phyloP scores from a whole-genome alignment of 306 rosid genomes.

The Cyclanthera cordifolia region DNA sequence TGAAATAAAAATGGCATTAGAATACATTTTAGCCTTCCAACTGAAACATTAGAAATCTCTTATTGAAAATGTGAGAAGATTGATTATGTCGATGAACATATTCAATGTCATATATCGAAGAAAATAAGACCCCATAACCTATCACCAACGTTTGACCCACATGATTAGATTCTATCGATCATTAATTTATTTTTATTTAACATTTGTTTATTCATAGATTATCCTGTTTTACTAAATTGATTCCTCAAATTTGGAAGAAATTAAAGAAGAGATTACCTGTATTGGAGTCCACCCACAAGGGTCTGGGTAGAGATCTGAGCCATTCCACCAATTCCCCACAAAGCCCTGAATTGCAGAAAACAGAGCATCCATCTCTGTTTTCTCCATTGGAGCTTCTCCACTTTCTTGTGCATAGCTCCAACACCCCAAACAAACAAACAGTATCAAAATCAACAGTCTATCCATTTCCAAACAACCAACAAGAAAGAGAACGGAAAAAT shows the following conservation, averaged over 20 bases:
- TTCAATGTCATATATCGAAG: too few species aligned
- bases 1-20: too few species aligned
- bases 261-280: conserved; percentile 39
- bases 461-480: conserved; percentile 26
- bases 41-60: too few species aligned
- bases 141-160: too few species aligned
- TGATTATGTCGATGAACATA: too few species aligned
- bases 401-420: conserved; percentile 40
- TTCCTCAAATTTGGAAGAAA: background rate
- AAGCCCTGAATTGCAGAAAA: conserved; percentile 79
- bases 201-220: too few species aligned
- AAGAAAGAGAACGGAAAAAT: background rate
- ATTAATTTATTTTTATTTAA: too few species aligned
- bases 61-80: too few species aligned
- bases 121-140: too few species aligned
- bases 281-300: conserved; percentile 99
- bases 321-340: conserved; percentile 91
- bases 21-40: too few species aligned
- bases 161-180: too few species aligned
- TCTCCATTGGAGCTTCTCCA: conserved; percentile 67
- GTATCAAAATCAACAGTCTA: conserved; percentile 16
- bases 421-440: conserved; percentile 26
- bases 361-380: conserved; percentile 53
- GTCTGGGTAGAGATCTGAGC: conserved; percentile 93
- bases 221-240: background rate